These are phyloP conservation scores for Wickerhamomyces ciferrii DNA, from an alignment of 805 yeast species.

Conservation along the genomic window DNA sequence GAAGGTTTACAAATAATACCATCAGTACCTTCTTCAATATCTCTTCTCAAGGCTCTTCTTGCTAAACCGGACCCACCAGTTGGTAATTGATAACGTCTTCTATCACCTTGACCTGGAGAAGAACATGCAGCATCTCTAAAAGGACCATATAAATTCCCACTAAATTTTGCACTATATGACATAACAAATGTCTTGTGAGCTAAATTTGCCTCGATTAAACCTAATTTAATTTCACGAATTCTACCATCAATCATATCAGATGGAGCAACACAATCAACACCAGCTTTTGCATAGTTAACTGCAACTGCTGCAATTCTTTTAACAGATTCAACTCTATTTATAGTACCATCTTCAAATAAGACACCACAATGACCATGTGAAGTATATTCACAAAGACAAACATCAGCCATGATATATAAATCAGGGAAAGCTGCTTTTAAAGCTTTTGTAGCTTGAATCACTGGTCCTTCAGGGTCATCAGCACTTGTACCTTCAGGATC, in stretches of 20 bases:
- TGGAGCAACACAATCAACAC: conserved; percentile 94
- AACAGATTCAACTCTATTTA: conserved; percentile 71
- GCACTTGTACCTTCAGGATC: conserved; percentile 86
- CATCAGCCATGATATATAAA: conserved; percentile 87
- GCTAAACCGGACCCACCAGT: conserved; percentile 92
- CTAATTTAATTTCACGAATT: conserved; percentile 79
- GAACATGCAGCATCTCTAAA: conserved; percentile 97
- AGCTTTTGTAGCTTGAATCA: conserved; percentile 68
- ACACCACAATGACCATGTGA: conserved; percentile 98
- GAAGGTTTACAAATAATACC: conserved; percentile 95
- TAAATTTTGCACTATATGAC: conserved; percentile 93
- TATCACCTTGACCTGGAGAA: conserved; percentile 83
- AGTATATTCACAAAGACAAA: conserved; percentile 94
- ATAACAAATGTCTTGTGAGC: conserved; percentile 87
- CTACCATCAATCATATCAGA: conserved; percentile 98
- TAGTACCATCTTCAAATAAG: conserved; percentile 78
- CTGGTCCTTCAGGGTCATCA: conserved; percentile 96
- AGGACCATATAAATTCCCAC: conserved; percentile 91
- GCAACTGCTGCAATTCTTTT: conserved; percentile 91
- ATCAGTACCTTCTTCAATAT: conserved; percentile 89
- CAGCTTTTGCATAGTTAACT: conserved; percentile 91
- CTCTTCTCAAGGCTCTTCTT: conserved; percentile 83
- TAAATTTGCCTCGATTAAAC: conserved; percentile 71
- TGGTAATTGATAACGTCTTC: conserved; percentile 91
- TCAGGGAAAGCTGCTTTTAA: conserved; percentile 69